These are phyloP conservation scores for Irpex rosettiformis DNA, from an alignment of 1,284 basidiomycete genomes.

Conservation along the genomic window DNA sequence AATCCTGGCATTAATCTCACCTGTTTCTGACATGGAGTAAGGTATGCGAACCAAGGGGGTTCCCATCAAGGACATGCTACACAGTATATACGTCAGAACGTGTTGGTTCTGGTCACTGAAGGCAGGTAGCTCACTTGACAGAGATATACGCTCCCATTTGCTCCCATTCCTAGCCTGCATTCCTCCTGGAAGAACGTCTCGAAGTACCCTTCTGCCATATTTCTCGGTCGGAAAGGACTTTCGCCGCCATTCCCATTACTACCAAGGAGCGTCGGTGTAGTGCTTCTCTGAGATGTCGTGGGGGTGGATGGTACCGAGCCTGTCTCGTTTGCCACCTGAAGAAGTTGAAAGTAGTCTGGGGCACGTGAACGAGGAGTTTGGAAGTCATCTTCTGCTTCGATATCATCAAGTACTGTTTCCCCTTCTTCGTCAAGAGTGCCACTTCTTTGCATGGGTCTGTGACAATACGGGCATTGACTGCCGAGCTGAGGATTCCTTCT, in stretches of 20 bases:
- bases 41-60: constrained; percentile 55
- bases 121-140: constrained; percentile 59
- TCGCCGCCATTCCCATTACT: not conserved
- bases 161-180: constrained; percentile 84
- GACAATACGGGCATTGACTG: constrained; percentile 67
- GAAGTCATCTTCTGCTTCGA: constrained; percentile 22
- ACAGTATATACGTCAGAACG: not conserved
- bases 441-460: constrained; percentile 45
- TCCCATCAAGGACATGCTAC: constrained; percentile 79
- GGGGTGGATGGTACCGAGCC: constrained; percentile 58
- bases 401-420: constrained; percentile 23
- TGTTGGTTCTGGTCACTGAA: constrained; percentile 1
- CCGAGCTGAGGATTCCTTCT: constrained; percentile 17
- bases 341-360: constrained; percentile 72
- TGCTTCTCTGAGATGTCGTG: not conserved
- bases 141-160: constrained; percentile 85
- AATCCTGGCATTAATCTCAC: not conserved
- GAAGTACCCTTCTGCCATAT: constrained; percentile 82
- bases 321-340: constrained; percentile 66
- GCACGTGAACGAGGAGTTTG: constrained; percentile 39
- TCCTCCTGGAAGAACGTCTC: constrained; percentile 89
- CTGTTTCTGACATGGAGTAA: not conserved
- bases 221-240: constrained; percentile 49
- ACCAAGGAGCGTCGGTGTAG: constrained; percentile 2
- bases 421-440: constrained; percentile 23